phyloP scores from a whole-genome alignment of 805 yeast species.

The Saturnispora mendoncae region DNA sequence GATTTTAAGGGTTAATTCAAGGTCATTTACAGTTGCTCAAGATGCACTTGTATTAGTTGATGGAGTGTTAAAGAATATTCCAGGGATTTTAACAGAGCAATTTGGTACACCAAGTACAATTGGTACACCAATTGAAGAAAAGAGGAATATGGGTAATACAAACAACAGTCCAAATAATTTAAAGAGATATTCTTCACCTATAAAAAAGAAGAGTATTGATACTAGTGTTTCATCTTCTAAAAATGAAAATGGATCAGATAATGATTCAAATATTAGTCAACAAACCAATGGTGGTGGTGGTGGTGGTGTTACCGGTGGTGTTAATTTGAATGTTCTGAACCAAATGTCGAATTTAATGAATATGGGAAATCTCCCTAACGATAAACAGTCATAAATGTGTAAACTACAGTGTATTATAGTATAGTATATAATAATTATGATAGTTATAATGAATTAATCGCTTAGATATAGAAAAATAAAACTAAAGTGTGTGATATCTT shows the following conservation, averaged over 20 bases:
- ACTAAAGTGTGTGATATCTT: too few species aligned
- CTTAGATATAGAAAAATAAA: too few species aligned
- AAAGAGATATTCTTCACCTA: background rate
- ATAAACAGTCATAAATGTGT: too few species aligned
- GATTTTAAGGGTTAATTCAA: conserved; percentile 64
- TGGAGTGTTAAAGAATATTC: conserved; percentile 62
- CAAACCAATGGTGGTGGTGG: too few species aligned
- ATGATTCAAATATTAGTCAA: background rate
- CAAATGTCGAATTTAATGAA: conserved; percentile 8
- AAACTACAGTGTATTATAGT: too few species aligned
- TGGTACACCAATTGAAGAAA: conserved; percentile 1
- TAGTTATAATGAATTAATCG: too few species aligned
- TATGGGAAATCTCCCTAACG: background rate
- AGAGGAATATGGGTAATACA: background rate
- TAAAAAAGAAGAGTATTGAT: background rate
- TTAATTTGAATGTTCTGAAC: conserved; percentile 4
- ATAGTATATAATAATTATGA: too few species aligned
- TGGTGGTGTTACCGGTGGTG: too few species aligned
- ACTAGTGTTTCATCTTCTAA: background rate
- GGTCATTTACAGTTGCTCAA: conserved; percentile 71
- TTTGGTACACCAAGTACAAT: conserved; percentile 5
- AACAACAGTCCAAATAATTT: conserved; percentile 1
- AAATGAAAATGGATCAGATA: background rate
- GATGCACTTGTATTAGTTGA: conserved; percentile 67
- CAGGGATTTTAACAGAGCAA: conserved; percentile 43